These are phyloP conservation scores for Heritiera littoralis DNA, from an alignment of 345 rosid genomes.

Conservation along the genomic window DNA sequence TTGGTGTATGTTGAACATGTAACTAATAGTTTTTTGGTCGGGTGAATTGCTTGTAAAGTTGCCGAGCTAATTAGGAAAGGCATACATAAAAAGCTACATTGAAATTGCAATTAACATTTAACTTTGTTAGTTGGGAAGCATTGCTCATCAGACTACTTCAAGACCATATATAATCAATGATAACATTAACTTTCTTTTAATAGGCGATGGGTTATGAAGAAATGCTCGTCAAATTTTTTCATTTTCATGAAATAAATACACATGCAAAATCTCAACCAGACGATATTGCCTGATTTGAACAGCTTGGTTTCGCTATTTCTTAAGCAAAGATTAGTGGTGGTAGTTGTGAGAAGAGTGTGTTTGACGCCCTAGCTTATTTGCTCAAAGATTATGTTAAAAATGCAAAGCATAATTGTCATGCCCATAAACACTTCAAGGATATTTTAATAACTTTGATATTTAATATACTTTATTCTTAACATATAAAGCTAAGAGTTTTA, in stretches of 20 bases:
- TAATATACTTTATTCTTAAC: no score
- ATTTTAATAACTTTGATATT: no score
- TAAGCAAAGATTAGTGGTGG: constrained; percentile 13
- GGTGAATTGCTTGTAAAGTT: background rate
- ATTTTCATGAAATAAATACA: background rate
- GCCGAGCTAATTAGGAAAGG: background rate
- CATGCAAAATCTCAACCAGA: constrained; percentile 4
- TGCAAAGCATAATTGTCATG: no score
- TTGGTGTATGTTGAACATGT: background rate
- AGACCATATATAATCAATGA: background rate
- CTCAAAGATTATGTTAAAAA: background rate
- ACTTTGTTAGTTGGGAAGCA: constrained; percentile 5
- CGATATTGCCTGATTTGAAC: constrained; percentile 3
- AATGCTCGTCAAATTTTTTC: background rate
- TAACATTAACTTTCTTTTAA: background rate
- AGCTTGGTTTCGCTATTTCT: constrained; percentile 7
- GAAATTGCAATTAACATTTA: constrained; percentile 6
- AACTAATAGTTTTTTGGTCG: background rate
- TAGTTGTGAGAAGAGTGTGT: constrained; percentile 14
- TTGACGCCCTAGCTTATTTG: constrained; percentile 16
- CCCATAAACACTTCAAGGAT: no score
- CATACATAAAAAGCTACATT: background rate
- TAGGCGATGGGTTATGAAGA: background rate
- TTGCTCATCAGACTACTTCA: background rate
- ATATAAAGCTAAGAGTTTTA: no score